A percentile compares a stretch with the other conserved stretches of the same genome.
Conservation (phyloP, 2,329 filamentous ascomycete species). For the Xylaria sp. region DNA sequence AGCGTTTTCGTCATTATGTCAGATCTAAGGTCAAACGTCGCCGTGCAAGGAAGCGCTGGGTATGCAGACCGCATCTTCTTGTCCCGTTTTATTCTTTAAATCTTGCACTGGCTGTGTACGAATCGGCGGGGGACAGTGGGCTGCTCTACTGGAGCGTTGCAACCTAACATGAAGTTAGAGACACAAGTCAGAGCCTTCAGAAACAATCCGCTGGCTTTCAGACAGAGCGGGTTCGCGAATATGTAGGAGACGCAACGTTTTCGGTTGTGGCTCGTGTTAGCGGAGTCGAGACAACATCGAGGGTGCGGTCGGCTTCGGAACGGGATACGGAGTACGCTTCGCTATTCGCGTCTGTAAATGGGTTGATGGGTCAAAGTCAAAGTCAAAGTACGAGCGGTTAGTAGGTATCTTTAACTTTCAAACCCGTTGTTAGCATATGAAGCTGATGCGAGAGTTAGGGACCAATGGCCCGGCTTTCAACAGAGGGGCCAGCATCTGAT, state of each 20-base stretch:
- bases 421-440: not conserved
- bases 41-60: slow-evolving; percentile 20
- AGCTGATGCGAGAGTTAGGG: slow-evolving; percentile 12
- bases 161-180: slow-evolving; percentile 18
- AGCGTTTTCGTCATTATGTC: slow-evolving; percentile 6
- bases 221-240: not conserved
- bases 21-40: slow-evolving; percentile 6
- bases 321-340: not conserved
- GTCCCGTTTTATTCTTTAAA: not conserved
- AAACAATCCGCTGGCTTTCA: not conserved
- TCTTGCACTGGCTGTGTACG: not conserved
- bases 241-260: not conserved
- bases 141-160: not conserved
- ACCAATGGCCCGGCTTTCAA: not conserved
- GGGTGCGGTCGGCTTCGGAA: slow-evolving; percentile 5
- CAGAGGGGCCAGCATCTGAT: not conserved
- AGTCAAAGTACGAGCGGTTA: not conserved
- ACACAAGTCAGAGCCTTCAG: not conserved
- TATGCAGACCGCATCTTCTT: slow-evolving; percentile 6
- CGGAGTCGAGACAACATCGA: not conserved
- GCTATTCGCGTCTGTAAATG: slow-evolving; percentile 6
- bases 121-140: not conserved
- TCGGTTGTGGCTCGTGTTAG: slow-evolving; percentile 2
- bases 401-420: not conserved
- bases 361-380: not conserved